Evolutionary conservation across 306 rosid species (phyloP).

Genomic region (Vachellia collinsii): DNA sequence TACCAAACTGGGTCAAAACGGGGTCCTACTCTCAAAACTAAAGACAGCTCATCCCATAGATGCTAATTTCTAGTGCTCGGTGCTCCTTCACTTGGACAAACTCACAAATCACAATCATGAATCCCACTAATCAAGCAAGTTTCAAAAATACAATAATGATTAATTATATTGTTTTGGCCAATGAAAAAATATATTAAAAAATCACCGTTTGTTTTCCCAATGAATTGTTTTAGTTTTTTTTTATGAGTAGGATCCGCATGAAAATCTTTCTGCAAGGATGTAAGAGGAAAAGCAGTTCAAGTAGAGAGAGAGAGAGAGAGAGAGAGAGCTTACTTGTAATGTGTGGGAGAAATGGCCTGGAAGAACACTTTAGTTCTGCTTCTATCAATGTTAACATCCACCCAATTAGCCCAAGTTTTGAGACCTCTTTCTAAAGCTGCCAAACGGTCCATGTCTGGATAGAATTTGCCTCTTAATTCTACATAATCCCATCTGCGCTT

Average conservation of each 20-base stretch:
- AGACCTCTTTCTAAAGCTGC: constrained; percentile 85
- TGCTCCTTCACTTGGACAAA: constrained; percentile 7
- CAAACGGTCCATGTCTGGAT: constrained; percentile 83
- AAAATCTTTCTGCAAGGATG: not conserved
- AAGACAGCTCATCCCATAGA: constrained; percentile 24
- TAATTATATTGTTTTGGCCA: not conserved
- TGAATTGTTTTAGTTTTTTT: not conserved
- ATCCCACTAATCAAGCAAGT: not conserved
- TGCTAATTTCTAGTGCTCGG: constrained; percentile 39
- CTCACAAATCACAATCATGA: not conserved
- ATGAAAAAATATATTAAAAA: not conserved
- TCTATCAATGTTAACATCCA: constrained; percentile 67
- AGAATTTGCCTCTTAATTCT: constrained; percentile 73
- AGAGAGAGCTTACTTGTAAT: constrained; percentile 60
- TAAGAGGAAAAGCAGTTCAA: constrained; percentile 27
- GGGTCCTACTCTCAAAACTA: constrained; percentile 15
- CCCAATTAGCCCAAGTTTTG: constrained; percentile 95
- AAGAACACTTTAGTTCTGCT: constrained; percentile 74
- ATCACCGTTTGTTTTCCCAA: not conserved
- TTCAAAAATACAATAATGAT: constrained; percentile 39
- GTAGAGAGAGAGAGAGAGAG: constrained; percentile 41
- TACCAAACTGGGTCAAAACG: not conserved
- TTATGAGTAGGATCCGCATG: not conserved
- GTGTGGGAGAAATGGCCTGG: constrained; percentile 86
- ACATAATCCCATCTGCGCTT: constrained; percentile 93